Percentiles rank a stretch among this genome's conserved stretches.
phyloP scores from a whole-genome alignment of 176 grass and related monocot species.

The Rhynchospora breviuscula region DNA sequence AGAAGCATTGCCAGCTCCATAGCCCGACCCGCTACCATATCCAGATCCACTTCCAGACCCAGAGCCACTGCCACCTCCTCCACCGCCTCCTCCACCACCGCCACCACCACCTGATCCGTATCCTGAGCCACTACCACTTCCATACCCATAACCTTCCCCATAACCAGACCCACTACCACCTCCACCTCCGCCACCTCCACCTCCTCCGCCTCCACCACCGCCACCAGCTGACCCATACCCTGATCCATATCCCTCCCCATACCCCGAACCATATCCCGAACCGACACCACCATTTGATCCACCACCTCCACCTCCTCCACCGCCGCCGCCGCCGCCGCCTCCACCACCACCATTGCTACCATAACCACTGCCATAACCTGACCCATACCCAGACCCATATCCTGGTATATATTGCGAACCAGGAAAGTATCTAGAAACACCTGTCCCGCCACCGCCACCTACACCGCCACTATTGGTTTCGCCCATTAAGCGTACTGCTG shows the following conservation, averaged over 20 bases:
- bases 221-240: neutral
- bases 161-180: neutral
- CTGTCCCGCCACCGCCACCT: neutral
- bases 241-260: neutral
- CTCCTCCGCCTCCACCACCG: neutral
- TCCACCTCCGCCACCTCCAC: neutral
- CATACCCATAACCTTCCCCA: conserved; percentile 1
- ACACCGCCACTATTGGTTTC: neutral
- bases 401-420: conserved; percentile 4
- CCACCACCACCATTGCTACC: conserved; percentile 8
- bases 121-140: conserved; percentile 1
- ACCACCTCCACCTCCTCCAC: conserved; percentile 1
- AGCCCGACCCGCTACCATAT: conserved; percentile 18
- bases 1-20: conserved; percentile 16
- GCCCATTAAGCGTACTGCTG: conserved; percentile 6
- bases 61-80: neutral
- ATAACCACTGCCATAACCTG: conserved; percentile 8
- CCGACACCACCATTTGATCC: neutral
- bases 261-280: neutral
- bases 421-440: neutral
- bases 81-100: neutral
- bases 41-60: conserved; percentile 19
- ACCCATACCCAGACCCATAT: conserved; percentile 12
- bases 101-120: conserved; percentile 10
- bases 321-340: neutral